phyloP scores from a whole-genome alignment of 176 grass and related monocot species.

The Bothriochloa decipiens region DNA sequence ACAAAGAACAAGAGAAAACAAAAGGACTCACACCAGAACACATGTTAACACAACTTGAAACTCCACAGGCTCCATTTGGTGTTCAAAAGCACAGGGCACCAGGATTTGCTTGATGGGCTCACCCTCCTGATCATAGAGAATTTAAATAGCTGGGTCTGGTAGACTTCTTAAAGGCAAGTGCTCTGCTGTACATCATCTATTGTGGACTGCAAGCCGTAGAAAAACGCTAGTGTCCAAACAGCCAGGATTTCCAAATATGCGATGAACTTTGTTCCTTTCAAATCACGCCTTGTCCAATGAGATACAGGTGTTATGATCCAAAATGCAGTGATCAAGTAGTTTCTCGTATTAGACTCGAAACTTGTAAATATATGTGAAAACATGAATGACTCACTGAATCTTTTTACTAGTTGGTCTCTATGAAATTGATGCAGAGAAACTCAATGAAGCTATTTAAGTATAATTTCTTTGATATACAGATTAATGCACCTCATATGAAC shows the following conservation, averaged over 20 bases:
- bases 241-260: background rate
- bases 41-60: background rate
- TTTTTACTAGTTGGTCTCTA: background rate
- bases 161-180: background rate
- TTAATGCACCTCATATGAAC: background rate
- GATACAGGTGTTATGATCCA: background rate
- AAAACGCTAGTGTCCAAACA: background rate
- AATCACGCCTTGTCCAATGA: background rate
- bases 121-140: background rate
- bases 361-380: background rate
- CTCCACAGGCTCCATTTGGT: background rate
- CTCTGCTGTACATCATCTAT: background rate
- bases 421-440: slow-evolving; percentile 4
- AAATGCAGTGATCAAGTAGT: background rate
- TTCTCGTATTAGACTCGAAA: background rate
- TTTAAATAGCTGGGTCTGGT: background rate
- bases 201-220: background rate
- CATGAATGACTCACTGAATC: background rate
- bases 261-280: background rate
- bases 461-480: background rate
- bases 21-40: background rate
- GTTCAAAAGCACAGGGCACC: background rate
- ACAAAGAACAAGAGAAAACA: background rate
- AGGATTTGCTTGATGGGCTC: background rate
- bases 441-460: background rate